Conservation (phyloP, 371 early-diverging fungal species). For the Lichtheimia ornata region DNA sequence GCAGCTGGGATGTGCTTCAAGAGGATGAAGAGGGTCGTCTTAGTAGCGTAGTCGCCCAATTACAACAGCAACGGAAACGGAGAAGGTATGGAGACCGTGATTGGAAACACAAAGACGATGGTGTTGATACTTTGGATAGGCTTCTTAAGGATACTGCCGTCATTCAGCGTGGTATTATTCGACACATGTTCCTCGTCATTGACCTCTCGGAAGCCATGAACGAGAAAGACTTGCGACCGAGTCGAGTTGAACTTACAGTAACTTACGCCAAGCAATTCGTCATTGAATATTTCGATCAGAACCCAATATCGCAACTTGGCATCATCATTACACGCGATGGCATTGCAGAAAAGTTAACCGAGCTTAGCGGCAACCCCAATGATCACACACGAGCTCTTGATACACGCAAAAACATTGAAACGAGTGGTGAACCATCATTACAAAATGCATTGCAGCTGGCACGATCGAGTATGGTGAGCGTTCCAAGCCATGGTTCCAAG, state of each 20-base stretch:
- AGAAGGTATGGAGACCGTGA: slow-evolving; percentile 50
- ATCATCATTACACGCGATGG: slow-evolving; percentile 88
- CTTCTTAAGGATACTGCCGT: slow-evolving; percentile 75
- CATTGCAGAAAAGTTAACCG: slow-evolving; percentile 83
- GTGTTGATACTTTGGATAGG: slow-evolving; percentile 26
- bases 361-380: slow-evolving; percentile 79
- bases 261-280: slow-evolving; percentile 74
- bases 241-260: slow-evolving; percentile 75
- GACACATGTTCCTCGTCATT: slow-evolving; percentile 81
- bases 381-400: slow-evolving; percentile 74
- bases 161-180: slow-evolving; percentile 92
- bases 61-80: slow-evolving; percentile 78
- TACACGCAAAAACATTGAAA: slow-evolving; percentile 68
- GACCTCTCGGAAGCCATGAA: slow-evolving; percentile 86
- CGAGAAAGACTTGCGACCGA: slow-evolving; percentile 83
- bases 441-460: slow-evolving; percentile 92
- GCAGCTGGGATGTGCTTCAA: slow-evolving; percentile 93
- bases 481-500: slow-evolving; percentile 91
- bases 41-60: slow-evolving; percentile 71
- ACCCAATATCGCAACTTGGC: slow-evolving; percentile 91
- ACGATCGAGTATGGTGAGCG: slow-evolving; percentile 65
- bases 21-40: slow-evolving; percentile 91
- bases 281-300: slow-evolving; percentile 91
- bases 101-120: not conserved
- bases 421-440: slow-evolving; percentile 88